Conservation (phyloP, 108 stramenopile species). For the Nitzschia palea region DNA sequence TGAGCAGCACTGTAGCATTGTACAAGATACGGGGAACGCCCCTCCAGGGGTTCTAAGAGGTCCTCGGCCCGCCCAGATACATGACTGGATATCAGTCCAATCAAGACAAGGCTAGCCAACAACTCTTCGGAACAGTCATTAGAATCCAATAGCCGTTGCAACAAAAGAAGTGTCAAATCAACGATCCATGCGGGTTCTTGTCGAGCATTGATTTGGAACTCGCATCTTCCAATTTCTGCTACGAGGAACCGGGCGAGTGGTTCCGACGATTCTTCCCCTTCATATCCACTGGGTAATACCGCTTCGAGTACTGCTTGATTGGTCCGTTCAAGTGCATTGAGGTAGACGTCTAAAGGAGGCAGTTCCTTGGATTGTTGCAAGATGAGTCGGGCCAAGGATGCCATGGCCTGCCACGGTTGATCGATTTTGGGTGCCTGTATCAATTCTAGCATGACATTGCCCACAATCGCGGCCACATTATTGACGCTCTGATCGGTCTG, state of each 20-base stretch:
- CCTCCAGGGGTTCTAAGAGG: not conserved
- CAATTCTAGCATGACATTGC: slow-evolving; percentile 8
- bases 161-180: slow-evolving; percentile 10
- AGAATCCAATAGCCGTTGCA: not conserved
- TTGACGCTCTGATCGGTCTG: not conserved
- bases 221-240: slow-evolving; percentile 9
- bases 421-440: slow-evolving; percentile 6
- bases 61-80: not conserved
- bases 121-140: not conserved
- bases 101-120: not conserved
- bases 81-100: slow-evolving; percentile 2
- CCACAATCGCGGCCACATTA: slow-evolving; percentile 16
- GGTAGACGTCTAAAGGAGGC: slow-evolving; percentile 5
- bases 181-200: slow-evolving; percentile 7
- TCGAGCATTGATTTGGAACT: not conserved
- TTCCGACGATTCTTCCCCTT: not conserved
- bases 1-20: not conserved
- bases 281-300: slow-evolving; percentile 1
- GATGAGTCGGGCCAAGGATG: slow-evolving; percentile 15
- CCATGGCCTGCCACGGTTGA: slow-evolving; percentile 25
- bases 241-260: slow-evolving; percentile 5
- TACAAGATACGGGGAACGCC: not conserved
- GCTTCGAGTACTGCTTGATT: not conserved
- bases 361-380: slow-evolving; percentile 2
- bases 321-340: not conserved